These are phyloP conservation scores for Cucurbita pepo DNA, from an alignment of 306 rosid genomes.

Conservation along the genomic window DNA sequence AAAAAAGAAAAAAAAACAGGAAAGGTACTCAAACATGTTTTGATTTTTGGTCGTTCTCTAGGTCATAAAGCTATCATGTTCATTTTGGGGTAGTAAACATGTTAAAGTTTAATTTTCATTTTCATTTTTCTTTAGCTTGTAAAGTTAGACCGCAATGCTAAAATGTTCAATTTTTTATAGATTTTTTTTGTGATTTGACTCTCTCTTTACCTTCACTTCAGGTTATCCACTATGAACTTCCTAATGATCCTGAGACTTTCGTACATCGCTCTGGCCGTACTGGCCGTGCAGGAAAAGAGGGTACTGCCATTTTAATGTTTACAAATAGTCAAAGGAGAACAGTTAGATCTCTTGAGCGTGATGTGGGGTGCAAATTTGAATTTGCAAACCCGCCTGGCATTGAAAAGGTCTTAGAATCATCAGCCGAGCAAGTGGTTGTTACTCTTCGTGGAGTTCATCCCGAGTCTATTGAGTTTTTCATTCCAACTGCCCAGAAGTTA, in stretches of 20 bases:
- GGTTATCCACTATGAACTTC: constrained; percentile 96
- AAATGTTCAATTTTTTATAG: not conserved
- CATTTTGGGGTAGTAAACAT: not conserved
- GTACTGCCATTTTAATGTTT: constrained; percentile 74
- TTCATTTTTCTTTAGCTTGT: not conserved
- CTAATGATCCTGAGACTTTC: constrained; percentile 97
- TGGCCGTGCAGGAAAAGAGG: constrained; percentile 94
- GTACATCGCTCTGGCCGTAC: constrained; percentile 99
- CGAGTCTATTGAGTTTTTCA: constrained; percentile 67
- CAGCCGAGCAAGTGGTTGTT: constrained; percentile 77
- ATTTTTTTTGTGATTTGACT: not conserved
- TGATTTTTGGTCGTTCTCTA: not conserved
- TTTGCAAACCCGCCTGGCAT: constrained; percentile 59
- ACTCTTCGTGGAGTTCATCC: constrained; percentile 82
- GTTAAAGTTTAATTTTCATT: not conserved
- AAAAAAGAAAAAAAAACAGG: not conserved
- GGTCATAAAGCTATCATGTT: not conserved
- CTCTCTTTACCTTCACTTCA: constrained; percentile 14
- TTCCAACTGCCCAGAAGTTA: constrained; percentile 70
- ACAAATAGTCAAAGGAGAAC: constrained; percentile 91
- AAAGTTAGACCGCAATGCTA: not conserved
- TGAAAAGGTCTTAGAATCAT: constrained; percentile 63
- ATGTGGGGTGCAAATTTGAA: constrained; percentile 85
- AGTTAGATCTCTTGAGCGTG: constrained; percentile 90
- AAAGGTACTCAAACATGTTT: not conserved